Base-by-base conservation (phyloP, 805 yeast species). In the Isabelozyma gotoi region DNA sequence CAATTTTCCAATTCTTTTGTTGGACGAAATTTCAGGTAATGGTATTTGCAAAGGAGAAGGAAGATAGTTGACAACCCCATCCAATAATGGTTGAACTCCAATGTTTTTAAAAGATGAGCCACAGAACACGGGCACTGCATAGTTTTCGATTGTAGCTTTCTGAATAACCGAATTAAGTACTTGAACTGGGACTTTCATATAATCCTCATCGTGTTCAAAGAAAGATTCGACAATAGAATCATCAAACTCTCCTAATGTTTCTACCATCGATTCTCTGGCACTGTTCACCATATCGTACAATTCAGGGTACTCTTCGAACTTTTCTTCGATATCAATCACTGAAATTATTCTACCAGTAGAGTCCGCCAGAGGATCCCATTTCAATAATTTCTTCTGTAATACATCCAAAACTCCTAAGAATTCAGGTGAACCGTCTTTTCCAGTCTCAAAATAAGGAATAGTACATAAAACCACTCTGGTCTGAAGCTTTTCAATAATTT, bases 71-170 rank as follows among this genome's bases (percentile, higher is more conserved):
- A 81, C 77, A 10, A 91, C 77, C 0, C 95, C 91, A 63, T 92
- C 97, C 64, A 94, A 65, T 39, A 94, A 68, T 1, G 98, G 97
- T 60, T 94, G 98, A 2, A 94, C 96, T 19, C 99, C 99, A 37
- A 92, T 86, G 60, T 92, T 92, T 51, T 76, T 78, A 65, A 92
- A 94, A 42, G 96, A 86, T 2, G 97, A 87, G 10, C 99, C 99
- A 63, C 97, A 90, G 31, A 91, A 65, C 0, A 94, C 87, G 0
- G 99, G 97, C 0, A 84, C 77, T 1, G 88, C 73, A 32, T 67
- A 62, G 38, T 77, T 75, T 1, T 62, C 60, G 5, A 88, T 49
- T 0, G 96, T 87, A 2, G 86, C 81, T 18, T 65, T 68, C 40
- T 87, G 71, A 6, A 94, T 73, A 0, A 96, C 84, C 12, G 58